Percentiles rank a stretch among this genome's conserved stretches.
Evolutionary conservation across 495 filamentous ascomycete genomes (phyloP).

Genomic region (Opeltia flavorubescens): DNA sequence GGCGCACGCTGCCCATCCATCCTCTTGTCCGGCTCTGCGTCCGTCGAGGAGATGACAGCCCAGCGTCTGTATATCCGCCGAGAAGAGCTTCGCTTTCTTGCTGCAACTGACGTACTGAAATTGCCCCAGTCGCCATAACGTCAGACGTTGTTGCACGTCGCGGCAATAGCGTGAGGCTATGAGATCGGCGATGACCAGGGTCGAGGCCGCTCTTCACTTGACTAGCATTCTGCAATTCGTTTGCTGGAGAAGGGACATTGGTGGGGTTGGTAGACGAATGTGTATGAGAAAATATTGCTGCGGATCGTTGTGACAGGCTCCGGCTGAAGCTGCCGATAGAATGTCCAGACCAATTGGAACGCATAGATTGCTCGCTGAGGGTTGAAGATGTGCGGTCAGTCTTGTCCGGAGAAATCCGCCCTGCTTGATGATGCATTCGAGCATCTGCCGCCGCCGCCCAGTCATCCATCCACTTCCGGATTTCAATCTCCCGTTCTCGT

Average conservation of each 20-base stretch:
- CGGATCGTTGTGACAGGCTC: constrained; percentile 23
- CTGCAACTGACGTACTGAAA: constrained; percentile 45
- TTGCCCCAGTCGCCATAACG: constrained; percentile 54
- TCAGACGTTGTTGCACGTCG: constrained; percentile 35
- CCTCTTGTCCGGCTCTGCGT: constrained; percentile 28
- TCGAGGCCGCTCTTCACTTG: not conserved
- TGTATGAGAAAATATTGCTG: constrained; percentile 10
- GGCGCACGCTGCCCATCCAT: constrained; percentile 42
- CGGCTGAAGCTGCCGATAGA: constrained; percentile 20
- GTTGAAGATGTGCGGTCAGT: constrained; percentile 42
- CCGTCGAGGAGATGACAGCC: constrained; percentile 21
- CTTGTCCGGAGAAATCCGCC: constrained; percentile 31
- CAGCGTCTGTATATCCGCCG: constrained; percentile 19
- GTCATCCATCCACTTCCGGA: constrained; percentile 46
- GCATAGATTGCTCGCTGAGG: constrained; percentile 34
- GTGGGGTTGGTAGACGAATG: constrained; percentile 1
- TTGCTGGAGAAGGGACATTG: not conserved
- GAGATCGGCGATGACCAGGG: constrained; percentile 1
- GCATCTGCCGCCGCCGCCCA: constrained; percentile 41
- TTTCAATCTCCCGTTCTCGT: constrained; percentile 30
- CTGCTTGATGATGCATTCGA: constrained; percentile 23
- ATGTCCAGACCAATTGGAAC: constrained; percentile 20
- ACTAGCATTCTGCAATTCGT: not conserved
- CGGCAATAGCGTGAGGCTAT: constrained; percentile 12
- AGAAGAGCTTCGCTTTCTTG: constrained; percentile 54